Evolutionary conservation across 2,329 filamentous ascomycete species (phyloP).

Genomic region (Chaetomiaceae sp.): DNA sequence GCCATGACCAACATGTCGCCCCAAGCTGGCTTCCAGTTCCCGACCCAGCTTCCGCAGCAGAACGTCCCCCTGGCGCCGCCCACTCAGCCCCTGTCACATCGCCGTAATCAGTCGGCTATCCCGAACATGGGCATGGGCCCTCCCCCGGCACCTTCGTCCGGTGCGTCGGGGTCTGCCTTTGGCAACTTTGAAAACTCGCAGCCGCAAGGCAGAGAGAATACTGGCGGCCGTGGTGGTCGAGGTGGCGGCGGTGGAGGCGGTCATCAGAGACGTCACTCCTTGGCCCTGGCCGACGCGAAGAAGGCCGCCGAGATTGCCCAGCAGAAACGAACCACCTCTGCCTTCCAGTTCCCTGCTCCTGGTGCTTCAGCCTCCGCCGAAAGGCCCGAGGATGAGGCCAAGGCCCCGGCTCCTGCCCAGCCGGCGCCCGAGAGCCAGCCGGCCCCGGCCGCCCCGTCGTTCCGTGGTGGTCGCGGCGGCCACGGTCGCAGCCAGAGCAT

Average conservation of each 20-base stretch:
- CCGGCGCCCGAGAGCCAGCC: slow-evolving; percentile 36
- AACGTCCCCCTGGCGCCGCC: slow-evolving; percentile 71
- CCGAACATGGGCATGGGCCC: slow-evolving; percentile 68
- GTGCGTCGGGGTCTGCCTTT: slow-evolving; percentile 73
- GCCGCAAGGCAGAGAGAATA: slow-evolving; percentile 60
- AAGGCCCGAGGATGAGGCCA: slow-evolving; percentile 52
- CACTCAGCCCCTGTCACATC: slow-evolving; percentile 77
- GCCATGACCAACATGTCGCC: slow-evolving; percentile 74
- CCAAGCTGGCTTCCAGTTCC: slow-evolving; percentile 85
- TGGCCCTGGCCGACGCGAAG: slow-evolving; percentile 92
- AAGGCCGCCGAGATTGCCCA: slow-evolving; percentile 96
- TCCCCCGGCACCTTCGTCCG: slow-evolving; percentile 86
- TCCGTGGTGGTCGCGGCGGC: slow-evolving; percentile 51
- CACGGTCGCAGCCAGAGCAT: slow-evolving; percentile 87
- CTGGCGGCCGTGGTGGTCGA: slow-evolving; percentile 65
- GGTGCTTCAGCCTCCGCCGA: slow-evolving; percentile 56
- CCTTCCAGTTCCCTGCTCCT: slow-evolving; percentile 88
- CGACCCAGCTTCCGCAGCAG: slow-evolving; percentile 68
- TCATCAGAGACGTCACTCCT: slow-evolving; percentile 89
- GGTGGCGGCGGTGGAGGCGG: slow-evolving; percentile 67
- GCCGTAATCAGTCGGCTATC: slow-evolving; percentile 95
- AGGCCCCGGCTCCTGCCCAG: slow-evolving; percentile 27
- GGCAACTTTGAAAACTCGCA: slow-evolving; percentile 68
- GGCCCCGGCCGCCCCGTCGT: slow-evolving; percentile 39
- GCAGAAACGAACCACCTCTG: slow-evolving; percentile 90